These are phyloP conservation scores for Sporothrix brasiliensis DNA, from an alignment of 2,329 filamentous ascomycete species.

Conservation along the genomic window DNA sequence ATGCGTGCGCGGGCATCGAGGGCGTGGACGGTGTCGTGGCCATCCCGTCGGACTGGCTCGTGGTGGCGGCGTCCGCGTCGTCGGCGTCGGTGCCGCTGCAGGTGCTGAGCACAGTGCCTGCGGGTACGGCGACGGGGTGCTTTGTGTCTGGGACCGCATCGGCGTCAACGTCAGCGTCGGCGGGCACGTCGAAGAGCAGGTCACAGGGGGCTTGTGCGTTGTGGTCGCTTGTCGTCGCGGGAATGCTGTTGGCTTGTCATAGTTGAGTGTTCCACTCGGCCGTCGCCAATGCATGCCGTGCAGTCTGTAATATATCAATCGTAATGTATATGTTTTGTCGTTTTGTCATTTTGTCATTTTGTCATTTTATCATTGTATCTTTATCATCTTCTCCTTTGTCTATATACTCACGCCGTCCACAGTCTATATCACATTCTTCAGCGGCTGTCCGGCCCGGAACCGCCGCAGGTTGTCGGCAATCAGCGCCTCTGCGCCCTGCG, in stretches of 20 bases:
- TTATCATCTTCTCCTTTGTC: background rate
- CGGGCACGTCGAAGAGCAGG: background rate
- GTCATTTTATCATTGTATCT: too few species aligned
- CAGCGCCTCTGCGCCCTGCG: slow-evolving; percentile 61
- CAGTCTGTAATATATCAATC: background rate
- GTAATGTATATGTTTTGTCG: background rate
- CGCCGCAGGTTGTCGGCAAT: slow-evolving; percentile 64
- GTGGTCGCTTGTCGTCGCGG: background rate
- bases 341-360: too few species aligned
- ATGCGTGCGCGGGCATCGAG: slow-evolving; percentile 16
- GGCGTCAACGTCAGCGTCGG: background rate
- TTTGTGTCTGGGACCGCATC: background rate
- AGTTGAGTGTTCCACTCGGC: too few species aligned
- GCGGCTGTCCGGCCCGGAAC: slow-evolving; percentile 60
- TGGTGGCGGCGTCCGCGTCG: slow-evolving; percentile 19
- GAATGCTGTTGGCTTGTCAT: background rate
- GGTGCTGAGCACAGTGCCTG: slow-evolving; percentile 23
- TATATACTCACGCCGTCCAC: too few species aligned
- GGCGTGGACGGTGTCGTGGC: background rate
- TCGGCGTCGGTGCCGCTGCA: background rate
- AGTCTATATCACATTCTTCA: slow-evolving; percentile 54
- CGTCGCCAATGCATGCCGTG: background rate
- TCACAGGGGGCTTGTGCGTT: background rate
- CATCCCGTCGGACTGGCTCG: slow-evolving; percentile 27
- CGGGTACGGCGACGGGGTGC: slow-evolving; percentile 17